Evolutionary conservation across 192 early-diverging fungal species (phyloP).

Genomic region (Podila horticola): DNA sequence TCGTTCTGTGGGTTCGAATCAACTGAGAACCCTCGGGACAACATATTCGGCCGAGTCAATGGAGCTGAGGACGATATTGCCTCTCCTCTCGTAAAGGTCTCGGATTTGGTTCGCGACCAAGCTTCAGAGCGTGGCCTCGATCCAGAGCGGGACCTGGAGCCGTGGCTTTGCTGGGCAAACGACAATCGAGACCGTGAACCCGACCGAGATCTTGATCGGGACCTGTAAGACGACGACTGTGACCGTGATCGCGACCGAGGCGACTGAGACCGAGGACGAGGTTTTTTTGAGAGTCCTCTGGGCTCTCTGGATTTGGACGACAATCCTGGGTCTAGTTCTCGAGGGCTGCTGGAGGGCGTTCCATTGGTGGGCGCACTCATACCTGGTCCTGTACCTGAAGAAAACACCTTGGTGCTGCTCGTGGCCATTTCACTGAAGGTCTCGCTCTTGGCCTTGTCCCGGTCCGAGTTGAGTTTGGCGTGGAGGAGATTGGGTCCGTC

Average conservation of each 20-base stretch:
- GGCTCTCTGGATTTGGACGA: background rate
- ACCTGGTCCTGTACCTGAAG: background rate
- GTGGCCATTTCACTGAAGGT: slow-evolving; percentile 24
- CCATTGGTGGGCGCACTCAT: slow-evolving; percentile 1
- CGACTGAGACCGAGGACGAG: too few species aligned
- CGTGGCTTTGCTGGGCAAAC: background rate
- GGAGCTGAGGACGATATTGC: background rate
- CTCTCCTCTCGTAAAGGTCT: slow-evolving; percentile 8
- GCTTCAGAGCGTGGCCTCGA: slow-evolving; percentile 19
- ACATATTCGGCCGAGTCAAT: slow-evolving; percentile 22
- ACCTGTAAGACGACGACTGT: background rate
- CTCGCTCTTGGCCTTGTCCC: slow-evolving; percentile 13
- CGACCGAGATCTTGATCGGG: slow-evolving; percentile 3
- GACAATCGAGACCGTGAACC: slow-evolving; percentile 18
- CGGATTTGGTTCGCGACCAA: slow-evolving; percentile 26
- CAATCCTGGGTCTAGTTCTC: background rate
- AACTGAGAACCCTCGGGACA: slow-evolving; percentile 35
- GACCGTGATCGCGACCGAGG: background rate
- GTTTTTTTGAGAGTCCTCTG: too few species aligned
- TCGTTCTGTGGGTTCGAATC: slow-evolving; percentile 27
- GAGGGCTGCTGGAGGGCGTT: slow-evolving; percentile 1
- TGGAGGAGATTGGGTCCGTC: slow-evolving; percentile 37
- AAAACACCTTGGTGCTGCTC: slow-evolving; percentile 5
- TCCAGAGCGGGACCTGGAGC: slow-evolving; percentile 10
- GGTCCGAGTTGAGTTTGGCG: slow-evolving; percentile 24